Evolutionary conservation across 1,284 basidiomycete genomes (phyloP), one percentile per base, ranked within the genome.

Genomic region (Moniliella sp.): DNA sequence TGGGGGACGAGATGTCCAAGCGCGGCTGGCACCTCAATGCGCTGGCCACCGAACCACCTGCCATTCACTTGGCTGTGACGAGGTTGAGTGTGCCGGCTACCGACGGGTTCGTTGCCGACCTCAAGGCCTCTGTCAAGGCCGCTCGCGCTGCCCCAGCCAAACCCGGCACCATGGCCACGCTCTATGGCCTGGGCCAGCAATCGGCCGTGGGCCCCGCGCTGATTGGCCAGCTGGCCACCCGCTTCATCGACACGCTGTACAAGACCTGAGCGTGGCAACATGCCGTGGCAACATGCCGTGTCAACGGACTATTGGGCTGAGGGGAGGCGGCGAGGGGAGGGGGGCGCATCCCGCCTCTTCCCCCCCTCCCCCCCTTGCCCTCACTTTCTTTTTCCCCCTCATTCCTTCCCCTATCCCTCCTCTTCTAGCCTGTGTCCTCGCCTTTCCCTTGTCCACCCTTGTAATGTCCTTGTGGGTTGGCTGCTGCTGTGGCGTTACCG

Each of bases 21-120:
- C 68, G 48, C 18, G 64, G 63, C n/a, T 57, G 83, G 83, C 81
- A 88, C 64, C 60, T 97, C 41, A 94, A 84, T 53, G 83, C 75
- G 7, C 61, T 97, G 33, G 69, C 66, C 28, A 68, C 54, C 17
- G 54, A 73, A 17, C 80, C 82, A 1, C 67, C 78, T 4, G 86
- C 75, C 8, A 68, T 94, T 28, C 91, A 97, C 62, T 81, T 97
- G 46, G 86, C 86, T 16, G 79, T 78, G 58, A 97, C 88, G 40
- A 69, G 73, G 5, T 62, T 86, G 43, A 88, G 79, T 27, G 68
- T 84, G 8, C 66, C 73, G 0, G 68, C 75, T 29, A 72, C 77
- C 21, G 78, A 83, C 43, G 69, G 69, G 27, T 77, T 84, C 45
- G 68, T 97, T 36, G 66, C 68, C 11, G 80, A 88, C 50, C 66